Base-by-base conservation (phyloP, 257 asterid species). In the Echites panduratus region DNA sequence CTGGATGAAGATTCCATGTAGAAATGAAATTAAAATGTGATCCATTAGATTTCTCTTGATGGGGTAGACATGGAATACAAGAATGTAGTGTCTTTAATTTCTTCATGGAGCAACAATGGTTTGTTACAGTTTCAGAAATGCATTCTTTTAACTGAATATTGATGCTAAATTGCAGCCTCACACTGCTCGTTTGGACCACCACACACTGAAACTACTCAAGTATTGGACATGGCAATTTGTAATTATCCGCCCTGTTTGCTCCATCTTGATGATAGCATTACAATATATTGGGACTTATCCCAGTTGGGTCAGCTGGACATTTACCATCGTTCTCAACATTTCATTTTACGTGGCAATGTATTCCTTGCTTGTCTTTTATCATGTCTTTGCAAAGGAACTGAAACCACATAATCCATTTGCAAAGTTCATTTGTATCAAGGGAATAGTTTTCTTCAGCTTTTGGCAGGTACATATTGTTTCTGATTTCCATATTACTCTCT, bases 211-310 rank as follows among this genome's bases (percentile, higher is more conserved):
- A 66, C 90, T 83, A 74, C 84, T 94, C 44, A 88, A 91, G 79
- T 66, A 87, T 67, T 91, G 94, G 96, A 91, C 96, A 2, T 91
- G 95, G 99, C 99, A 91, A 73, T 94, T 94, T 79, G 96, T 94
- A 52, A 66, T 86, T 62, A 76, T 90, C 82, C 97, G 97, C 48
- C 99, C 99, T 12, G 32, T 86, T 32, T 91, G 96, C 76, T 86
- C 99, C 75, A 70, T 88, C 75, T 87, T 88, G 88, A 88, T 88
- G 90, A 80, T 86, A 74, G 11, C 83, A 5, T 70, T 94, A 70
- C 96, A 89, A 74, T 70, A 87, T 68, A 80, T 89, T 40, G 96
- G 93, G 76, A 35, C 88, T 29, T 94, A 89, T 73, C 96, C 99
- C 5, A 86, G 82, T 76, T 91, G 97, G 97, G 83, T 94, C 79